A percentile compares a stretch with the other conserved stretches of the same genome.
Evolutionary conservation across 208 protist genomes (phyloP).

Genomic region (Trypanosoma scelopori): DNA sequence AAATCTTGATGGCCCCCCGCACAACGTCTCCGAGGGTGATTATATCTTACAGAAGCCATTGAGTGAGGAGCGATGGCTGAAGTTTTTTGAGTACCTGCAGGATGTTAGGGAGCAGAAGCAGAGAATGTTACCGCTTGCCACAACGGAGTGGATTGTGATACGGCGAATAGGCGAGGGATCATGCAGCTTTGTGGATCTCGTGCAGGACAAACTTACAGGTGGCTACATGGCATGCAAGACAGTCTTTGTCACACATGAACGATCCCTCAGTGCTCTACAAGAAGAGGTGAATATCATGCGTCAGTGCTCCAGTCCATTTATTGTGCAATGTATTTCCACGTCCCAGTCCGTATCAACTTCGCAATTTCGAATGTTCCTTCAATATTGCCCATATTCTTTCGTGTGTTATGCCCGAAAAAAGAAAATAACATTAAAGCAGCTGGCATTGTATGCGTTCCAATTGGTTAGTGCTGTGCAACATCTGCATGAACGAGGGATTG

Average conservation of each 20-base stretch:
- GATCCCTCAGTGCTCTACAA: conserved; percentile 6
- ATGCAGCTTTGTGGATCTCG: conserved; percentile 31
- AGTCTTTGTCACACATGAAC: conserved; percentile 23
- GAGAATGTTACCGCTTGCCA: conserved; percentile 14
- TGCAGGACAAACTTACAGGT: conserved; percentile 34
- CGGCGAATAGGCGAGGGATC: conserved; percentile 17
- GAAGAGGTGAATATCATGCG: conserved; percentile 55
- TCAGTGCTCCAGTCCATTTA: conserved; percentile 34
- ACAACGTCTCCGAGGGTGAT: conserved; percentile 12
- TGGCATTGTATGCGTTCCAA: conserved; percentile 33
- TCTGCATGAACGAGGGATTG: conserved; percentile 52
- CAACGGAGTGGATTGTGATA: conserved; percentile 29
- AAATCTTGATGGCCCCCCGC: conserved; percentile 23
- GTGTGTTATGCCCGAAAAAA: conserved; percentile 12
- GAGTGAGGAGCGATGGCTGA: conserved; percentile 25
- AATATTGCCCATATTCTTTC: conserved; percentile 49
- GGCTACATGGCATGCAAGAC: conserved; percentile 40
- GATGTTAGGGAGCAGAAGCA: conserved; percentile 16
- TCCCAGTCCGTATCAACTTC: conserved; percentile 17
- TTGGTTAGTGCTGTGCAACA: conserved; percentile 47
- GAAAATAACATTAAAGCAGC: conserved; percentile 11
- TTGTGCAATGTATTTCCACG: conserved; percentile 46
- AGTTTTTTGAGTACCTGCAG: conserved; percentile 27
- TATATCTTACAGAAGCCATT: conserved; percentile 36
- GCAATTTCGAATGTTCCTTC: conserved; percentile 51